Base-by-base conservation (phyloP, 1,284 basidiomycete genomes). In the Papiliotrema laurentii region DNA sequence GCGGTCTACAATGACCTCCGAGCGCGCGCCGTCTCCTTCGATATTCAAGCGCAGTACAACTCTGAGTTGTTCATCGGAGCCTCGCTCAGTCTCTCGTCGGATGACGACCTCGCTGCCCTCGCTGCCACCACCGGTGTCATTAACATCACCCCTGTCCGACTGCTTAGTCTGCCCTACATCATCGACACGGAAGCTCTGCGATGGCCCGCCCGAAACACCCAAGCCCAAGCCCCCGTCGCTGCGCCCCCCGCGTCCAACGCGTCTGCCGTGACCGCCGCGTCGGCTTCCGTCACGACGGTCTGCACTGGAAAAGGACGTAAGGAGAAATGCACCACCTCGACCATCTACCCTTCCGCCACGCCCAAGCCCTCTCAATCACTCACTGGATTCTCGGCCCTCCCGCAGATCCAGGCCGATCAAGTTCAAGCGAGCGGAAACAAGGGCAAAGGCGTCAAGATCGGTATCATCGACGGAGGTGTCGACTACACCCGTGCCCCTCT, bases 401-500 rank as follows among this genome's bases (percentile, higher is more conserved):
- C 55, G 25, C 60, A 64, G 35, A 63, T 68, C 51, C 59, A 62
- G 45, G 66, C 79, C 4, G 77, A 80, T 62, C 76, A 74, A 53
- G 72, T 81, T 5, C 80, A 82, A 50, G 75, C 74, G 4, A 57
- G 74, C 49, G 81, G 80, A 7, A 76, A 77, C 57, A 68, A 70
- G 22, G 80, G 80, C 25, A 72, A 75, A 26, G 81, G 80, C 4
- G 71, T 81, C 61, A 78, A 78, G 50, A 76, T 82, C 27, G 81
- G 75, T 36, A 76, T 82, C 46, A 74, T 78, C 41, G 66, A 79
- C 55, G 73, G 74, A 46, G 79, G 79, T 43, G 72, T 79, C 49
- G 81, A 83, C 61, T 83, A 81, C 63, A 83, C 78, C 2, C 81
- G 84, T 59, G 81, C 82, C 7, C 71, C 74, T 14, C 80, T 87